Percentiles rank a stretch among this genome's conserved stretches.
These are phyloP conservation scores for Cyclospora cayetanensis DNA, from an alignment of 169 alveolate genomes.

Conservation along the genomic window DNA sequence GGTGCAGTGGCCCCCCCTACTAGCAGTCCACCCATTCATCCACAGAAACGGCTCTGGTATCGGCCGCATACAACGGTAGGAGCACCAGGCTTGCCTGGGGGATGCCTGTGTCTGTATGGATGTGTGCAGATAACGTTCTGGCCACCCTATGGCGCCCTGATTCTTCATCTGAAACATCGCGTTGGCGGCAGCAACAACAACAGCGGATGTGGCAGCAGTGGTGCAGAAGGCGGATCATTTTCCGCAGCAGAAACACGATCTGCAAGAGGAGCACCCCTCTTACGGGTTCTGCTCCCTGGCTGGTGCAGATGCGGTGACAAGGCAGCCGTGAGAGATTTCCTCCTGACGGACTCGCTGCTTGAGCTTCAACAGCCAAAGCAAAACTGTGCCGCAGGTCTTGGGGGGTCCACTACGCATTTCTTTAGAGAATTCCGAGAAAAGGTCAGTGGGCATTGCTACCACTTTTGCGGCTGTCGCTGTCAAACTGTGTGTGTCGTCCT, in stretches of 20 bases:
- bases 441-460: background rate
- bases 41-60: background rate
- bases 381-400: background rate
- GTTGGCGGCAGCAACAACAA: background rate
- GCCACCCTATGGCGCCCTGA: background rate
- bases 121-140: background rate
- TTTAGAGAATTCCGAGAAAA: background rate
- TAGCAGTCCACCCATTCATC: background rate
- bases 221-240: too few relatives aligned
- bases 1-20: background rate
- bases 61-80: background rate
- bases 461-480: background rate
- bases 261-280: background rate
- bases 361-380: background rate
- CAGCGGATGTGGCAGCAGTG: too few relatives aligned
- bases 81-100: conserved; percentile 12
- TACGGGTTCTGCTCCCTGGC: background rate
- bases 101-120: too few relatives aligned
- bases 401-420: background rate
- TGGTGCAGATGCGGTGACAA: background rate
- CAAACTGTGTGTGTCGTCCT: too few relatives aligned
- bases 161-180: background rate
- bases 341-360: background rate
- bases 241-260: conserved; percentile 15
- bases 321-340: background rate